Base-by-base conservation (phyloP, 1,284 basidiomycete species). In the Cryptococcus hybrid region DNA sequence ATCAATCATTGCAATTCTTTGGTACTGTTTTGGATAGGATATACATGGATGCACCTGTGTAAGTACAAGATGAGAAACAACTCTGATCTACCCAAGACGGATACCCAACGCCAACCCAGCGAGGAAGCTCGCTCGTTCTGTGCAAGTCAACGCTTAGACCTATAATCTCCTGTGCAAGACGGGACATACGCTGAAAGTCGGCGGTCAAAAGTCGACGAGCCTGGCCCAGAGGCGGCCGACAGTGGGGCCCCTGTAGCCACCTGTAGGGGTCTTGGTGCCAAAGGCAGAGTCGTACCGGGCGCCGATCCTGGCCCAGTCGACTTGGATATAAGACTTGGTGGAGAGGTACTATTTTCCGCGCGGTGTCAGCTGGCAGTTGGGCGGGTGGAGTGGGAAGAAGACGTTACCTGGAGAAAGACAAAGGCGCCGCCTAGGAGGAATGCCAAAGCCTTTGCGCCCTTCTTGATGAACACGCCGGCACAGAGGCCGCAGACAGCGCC, bases 381-480 rank as follows among this genome's bases (percentile, higher is more conserved):
- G 24, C 24, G 24, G 24, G 24, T 24, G 24, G 24, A 24, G 24
- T 24, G 24, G 24, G 24, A 24, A 24, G 24, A 24, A 24, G 24
- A 24, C 24, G 24, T 15, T 64, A 89, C 93, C 85, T 94, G 91
- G 13, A 94, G 83, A 50, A 94, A 75, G 15, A 94, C 87, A 65
- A 92, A 95, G 1, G 90, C 79, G 2, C 90, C 92, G 7, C 92
- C 92, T 9, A 96, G 79, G 54, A 88, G 76, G 77, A 92, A 93
- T 0, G 92, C 94, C 24, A 90, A 76, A 2, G 85, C 80, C 74
- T 87, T 92, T 42, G 88, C 85, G 36, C 94, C 94, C 77, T 96
- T 96, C 80, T 95, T 96, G 68, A 96, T 82, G 72, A 98, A 98
- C 0, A 97, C 83, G 0, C 94, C 94, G 0, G 91, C 86, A 69